Conservation (phyloP, 2,329 filamentous ascomycete genomes). For the Fusarium chuoi region DNA sequence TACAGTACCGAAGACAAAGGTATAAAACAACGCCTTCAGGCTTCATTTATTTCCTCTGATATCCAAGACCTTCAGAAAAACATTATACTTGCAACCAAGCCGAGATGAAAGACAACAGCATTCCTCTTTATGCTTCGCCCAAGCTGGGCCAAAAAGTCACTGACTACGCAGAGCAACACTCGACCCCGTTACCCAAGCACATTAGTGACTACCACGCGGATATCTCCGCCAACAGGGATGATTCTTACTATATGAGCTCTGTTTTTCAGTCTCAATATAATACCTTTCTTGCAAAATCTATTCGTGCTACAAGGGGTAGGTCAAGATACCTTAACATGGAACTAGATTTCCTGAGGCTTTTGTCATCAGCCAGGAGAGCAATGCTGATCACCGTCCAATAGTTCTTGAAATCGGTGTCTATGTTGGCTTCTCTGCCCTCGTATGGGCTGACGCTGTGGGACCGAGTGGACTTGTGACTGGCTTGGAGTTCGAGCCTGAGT, state of each 20-base stretch:
- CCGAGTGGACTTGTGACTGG: constrained; percentile 55
- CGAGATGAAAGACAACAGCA: constrained; percentile 54
- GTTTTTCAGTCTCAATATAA: constrained; percentile 55
- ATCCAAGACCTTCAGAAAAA: background rate
- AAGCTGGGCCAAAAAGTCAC: constrained; percentile 54
- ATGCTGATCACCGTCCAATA: constrained; percentile 31
- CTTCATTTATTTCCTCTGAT: background rate
- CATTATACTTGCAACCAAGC: background rate
- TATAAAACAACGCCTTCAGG: background rate
- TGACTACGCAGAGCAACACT: constrained; percentile 56
- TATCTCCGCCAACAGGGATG: constrained; percentile 37
- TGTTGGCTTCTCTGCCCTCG: constrained; percentile 59
- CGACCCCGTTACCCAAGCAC: constrained; percentile 54
- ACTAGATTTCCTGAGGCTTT: background rate
- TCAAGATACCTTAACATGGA: background rate
- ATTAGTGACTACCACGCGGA: constrained; percentile 56
- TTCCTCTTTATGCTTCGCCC: constrained; percentile 55
- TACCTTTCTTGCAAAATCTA: constrained; percentile 53
- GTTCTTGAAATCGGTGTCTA: constrained; percentile 63
- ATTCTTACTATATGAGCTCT: constrained; percentile 54
- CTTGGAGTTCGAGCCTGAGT: constrained; percentile 58
- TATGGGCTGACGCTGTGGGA: constrained; percentile 60
- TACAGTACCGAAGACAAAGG: constrained; percentile 12
- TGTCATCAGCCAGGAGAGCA: background rate
- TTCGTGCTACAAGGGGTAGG: constrained; percentile 55